Conservation (phyloP, 352 stramenopile genomes). For the Phytophthora quininea region DNA sequence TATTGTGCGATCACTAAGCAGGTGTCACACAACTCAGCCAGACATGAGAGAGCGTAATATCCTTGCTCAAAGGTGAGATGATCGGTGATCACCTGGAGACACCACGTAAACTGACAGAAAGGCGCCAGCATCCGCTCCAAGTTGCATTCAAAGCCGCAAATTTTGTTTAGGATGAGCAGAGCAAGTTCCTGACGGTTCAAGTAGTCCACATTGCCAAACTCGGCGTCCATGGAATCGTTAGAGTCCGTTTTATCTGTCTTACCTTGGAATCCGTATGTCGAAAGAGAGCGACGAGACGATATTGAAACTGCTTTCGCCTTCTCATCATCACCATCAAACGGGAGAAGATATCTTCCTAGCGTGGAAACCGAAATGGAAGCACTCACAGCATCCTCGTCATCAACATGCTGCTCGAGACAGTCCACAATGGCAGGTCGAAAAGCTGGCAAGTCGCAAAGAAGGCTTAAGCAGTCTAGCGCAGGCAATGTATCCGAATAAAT, state of each 20-base stretch:
- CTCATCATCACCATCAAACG: conserved; percentile 65
- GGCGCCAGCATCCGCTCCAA: conserved; percentile 77
- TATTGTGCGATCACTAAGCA: conserved; percentile 80
- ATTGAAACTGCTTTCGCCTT: conserved; percentile 68
- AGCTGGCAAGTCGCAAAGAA: conserved; percentile 64
- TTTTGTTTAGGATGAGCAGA: conserved; percentile 80
- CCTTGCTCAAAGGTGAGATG: conserved; percentile 83
- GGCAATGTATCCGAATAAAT: conserved; percentile 84
- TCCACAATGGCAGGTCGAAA: conserved; percentile 68
- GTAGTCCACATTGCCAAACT: conserved; percentile 85
- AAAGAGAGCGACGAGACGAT: conserved; percentile 76
- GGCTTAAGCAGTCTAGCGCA: conserved; percentile 70
- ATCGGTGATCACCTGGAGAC: conserved; percentile 81
- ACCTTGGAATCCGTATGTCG: conserved; percentile 72
- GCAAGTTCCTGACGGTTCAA: conserved; percentile 76
- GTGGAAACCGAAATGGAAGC: conserved; percentile 79
- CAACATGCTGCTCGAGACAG: conserved; percentile 66
- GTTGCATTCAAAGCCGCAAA: conserved; percentile 74
- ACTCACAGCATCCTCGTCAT: conserved; percentile 65
- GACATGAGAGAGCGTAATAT: conserved; percentile 76
- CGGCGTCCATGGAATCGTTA: conserved; percentile 55
- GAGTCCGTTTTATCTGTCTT: conserved; percentile 41
- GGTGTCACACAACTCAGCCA: conserved; percentile 80
- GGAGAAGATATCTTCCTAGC: conserved; percentile 74
- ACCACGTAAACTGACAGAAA: conserved; percentile 83